phyloP scores from a whole-genome alignment of 139 green algal genomes.

The Coelastrella sp. region DNA sequence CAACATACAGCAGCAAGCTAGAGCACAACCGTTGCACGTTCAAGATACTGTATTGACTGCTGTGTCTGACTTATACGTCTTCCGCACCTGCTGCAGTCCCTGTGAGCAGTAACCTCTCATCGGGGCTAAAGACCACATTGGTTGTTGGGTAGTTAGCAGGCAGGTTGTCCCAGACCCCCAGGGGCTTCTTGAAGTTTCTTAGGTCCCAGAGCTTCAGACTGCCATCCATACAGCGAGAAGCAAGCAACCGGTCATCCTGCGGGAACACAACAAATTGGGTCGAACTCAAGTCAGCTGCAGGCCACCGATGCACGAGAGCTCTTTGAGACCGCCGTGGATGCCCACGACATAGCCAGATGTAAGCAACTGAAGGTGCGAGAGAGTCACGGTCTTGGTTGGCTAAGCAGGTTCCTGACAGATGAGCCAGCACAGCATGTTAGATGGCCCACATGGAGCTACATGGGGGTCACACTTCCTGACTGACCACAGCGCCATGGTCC shows the following conservation, averaged over 20 bases:
- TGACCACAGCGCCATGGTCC: background rate
- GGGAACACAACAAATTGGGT: background rate
- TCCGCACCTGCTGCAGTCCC: slow-evolving; percentile 63
- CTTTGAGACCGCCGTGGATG: too few species aligned
- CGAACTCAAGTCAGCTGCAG: background rate
- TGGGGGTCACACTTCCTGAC: too few species aligned
- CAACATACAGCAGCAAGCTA: background rate
- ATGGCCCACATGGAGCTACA: too few species aligned
- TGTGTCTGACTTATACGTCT: background rate
- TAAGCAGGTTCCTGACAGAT: too few species aligned
- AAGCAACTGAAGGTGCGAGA: too few species aligned
- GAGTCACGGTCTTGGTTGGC: too few species aligned
- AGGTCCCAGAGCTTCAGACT: slow-evolving; percentile 93
- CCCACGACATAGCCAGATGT: too few species aligned
- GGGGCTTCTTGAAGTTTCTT: slow-evolving; percentile 80
- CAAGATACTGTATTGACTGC: background rate
- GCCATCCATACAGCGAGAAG: slow-evolving; percentile 84
- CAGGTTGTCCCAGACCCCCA: slow-evolving; percentile 75
- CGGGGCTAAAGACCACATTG: slow-evolving; percentile 84
- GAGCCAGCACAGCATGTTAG: too few species aligned
- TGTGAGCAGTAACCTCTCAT: slow-evolving; percentile 86
- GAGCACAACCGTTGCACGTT: too few species aligned
- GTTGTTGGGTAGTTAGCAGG: slow-evolving; percentile 70
- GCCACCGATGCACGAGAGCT: too few species aligned
- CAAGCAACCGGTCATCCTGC: slow-evolving; percentile 75